A percentile compares a stretch with the other conserved stretches of the same genome.
Conservation (phyloP, 202 grass and related monocot species). For the Setaria viridis region DNA sequence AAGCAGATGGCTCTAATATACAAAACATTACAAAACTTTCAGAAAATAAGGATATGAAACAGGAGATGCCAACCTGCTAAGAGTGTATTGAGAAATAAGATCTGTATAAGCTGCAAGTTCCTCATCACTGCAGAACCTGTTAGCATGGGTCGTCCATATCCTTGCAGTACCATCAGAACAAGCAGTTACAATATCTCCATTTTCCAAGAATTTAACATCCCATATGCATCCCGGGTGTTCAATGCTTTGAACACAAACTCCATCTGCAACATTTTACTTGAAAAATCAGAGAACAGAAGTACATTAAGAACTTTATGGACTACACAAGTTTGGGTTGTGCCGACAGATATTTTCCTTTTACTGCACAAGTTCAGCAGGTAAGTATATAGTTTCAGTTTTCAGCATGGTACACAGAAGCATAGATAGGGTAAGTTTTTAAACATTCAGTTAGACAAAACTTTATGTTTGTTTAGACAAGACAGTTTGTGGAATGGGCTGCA, state of each 20-base stretch:
- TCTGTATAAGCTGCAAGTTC: conserved; percentile 76
- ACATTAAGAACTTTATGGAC: conserved; percentile 1
- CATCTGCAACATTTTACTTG: conserved; percentile 69
- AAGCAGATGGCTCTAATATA: background rate
- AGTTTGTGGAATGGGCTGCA: conserved; percentile 14
- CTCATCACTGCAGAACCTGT: conserved; percentile 61
- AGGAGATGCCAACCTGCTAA: conserved; percentile 63
- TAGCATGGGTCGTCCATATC: conserved; percentile 72
- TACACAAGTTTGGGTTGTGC: background rate
- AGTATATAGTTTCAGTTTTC: background rate
- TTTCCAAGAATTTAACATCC: conserved; percentile 91
- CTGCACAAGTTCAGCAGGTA: conserved; percentile 10
- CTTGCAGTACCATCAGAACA: conserved; percentile 86
- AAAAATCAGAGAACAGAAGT: conserved; percentile 32
- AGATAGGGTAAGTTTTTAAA: background rate
- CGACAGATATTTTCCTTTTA: conserved; percentile 19
- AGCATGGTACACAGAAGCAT: conserved; percentile 7
- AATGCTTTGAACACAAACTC: conserved; percentile 80
- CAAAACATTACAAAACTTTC: conserved; percentile 5
- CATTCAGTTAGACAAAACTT: background rate
- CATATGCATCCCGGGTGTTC: conserved; percentile 97
- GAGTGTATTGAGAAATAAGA: conserved; percentile 74
- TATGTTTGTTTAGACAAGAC: conserved; percentile 2
- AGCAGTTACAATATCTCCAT: conserved; percentile 86
- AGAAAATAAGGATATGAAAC: conserved; percentile 4